A percentile compares a stretch with the other conserved stretches of the same genome.
These are phyloP conservation scores for Metarhizium album DNA, from an alignment of 2,329 filamentous ascomycete genomes.

Conservation along the genomic window DNA sequence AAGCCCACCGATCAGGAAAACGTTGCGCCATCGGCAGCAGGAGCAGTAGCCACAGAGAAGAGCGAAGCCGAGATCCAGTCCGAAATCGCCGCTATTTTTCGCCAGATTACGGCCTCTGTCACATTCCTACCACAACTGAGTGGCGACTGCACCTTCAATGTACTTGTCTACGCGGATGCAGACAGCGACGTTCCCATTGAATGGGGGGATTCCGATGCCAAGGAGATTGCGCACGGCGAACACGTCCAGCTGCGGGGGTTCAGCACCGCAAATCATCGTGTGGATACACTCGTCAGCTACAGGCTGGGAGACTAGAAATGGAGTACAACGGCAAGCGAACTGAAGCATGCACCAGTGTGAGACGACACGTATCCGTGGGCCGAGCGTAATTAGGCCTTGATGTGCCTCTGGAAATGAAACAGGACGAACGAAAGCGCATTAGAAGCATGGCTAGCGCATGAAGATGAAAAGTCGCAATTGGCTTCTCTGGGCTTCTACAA, in stretches of 20 bases:
- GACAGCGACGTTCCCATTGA: conserved; percentile 95
- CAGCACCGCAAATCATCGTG: conserved; percentile 86
- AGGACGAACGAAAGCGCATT: not conserved
- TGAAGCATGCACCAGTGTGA: not conserved
- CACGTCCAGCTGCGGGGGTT: conserved; percentile 93
- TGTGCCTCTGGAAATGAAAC: not conserved
- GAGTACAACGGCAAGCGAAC: not conserved
- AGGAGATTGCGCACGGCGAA: conserved; percentile 90
- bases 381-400: not conserved
- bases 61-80: conserved; percentile 88
- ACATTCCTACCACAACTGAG: conserved; percentile 85
- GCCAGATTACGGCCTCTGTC: conserved; percentile 94
- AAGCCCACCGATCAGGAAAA: conserved; percentile 61
- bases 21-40: conserved; percentile 24
- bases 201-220: conserved; percentile 97
- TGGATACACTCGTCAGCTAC: conserved; percentile 94
- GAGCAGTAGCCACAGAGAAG: conserved; percentile 51
- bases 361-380: not conserved
- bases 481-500: not conserved
- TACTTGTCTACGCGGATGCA: conserved; percentile 93
- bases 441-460: not conserved
- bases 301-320: conserved; percentile 38
- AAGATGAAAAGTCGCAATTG: not conserved
- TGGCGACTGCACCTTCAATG: conserved; percentile 96
- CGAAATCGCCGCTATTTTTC: conserved; percentile 93